Conservation (phyloP, 2,329 filamentous ascomycete species). For the Zymoseptoria crescenta region DNA sequence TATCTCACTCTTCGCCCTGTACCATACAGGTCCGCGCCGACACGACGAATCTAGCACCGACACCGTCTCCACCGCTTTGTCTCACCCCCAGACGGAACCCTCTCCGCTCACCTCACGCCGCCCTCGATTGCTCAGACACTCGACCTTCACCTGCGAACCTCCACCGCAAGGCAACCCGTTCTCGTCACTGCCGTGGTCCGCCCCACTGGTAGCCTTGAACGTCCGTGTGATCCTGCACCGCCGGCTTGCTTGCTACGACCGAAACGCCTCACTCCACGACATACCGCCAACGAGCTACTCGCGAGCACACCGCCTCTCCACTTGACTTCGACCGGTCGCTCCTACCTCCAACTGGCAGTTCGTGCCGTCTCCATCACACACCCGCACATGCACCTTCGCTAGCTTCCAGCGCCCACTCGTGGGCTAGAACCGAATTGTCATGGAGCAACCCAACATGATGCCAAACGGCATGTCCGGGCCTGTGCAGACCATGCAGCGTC, state of each 20-base stretch:
- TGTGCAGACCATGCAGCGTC: conserved; percentile 21
- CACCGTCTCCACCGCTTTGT: neutral
- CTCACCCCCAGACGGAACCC: neutral
- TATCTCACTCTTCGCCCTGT: neutral
- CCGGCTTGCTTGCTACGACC: neutral
- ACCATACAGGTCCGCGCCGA: neutral
- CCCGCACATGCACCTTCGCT: neutral
- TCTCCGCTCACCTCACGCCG: neutral
- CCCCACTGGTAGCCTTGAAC: neutral
- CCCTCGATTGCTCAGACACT: neutral
- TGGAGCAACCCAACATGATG: conserved; percentile 14
- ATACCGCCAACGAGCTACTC: conserved; percentile 1
- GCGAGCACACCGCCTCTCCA: neutral
- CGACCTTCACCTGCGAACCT: neutral
- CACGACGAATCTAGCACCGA: neutral
- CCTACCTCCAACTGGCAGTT: neutral
- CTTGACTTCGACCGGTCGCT: neutral
- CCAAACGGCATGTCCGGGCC: conserved; percentile 9
- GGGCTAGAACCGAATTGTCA: neutral
- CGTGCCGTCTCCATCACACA: neutral
- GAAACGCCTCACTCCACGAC: neutral
- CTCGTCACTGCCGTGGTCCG: neutral
- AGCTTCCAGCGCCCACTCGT: neutral
- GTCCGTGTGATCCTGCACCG: neutral
- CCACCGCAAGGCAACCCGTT: neutral